Evolutionary conservation across 129 eudicot species (phyloP), one percentile per base, ranked within the genome.

Genomic region (Kitagawia praeruptora): DNA sequence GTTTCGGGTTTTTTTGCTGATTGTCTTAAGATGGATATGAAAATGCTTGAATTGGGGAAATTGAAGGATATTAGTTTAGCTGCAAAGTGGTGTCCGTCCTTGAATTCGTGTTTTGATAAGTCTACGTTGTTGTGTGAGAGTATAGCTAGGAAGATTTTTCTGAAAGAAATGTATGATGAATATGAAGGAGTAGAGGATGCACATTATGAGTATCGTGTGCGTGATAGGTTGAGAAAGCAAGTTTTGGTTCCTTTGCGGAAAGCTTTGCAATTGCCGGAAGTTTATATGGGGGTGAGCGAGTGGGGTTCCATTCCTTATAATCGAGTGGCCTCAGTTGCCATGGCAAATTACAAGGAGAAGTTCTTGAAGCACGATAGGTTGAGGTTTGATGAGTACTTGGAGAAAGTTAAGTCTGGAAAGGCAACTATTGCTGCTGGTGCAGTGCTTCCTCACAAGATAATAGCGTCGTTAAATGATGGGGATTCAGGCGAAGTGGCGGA

Each of bases 31-130:
- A 2, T 10, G 12, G 85, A 82, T 77, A 3, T 77, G 12, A 27
- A 69, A 47, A 47, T 21, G 25, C 42, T 82, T 18, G 49, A 67
- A 3, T 28, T 31, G 2, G 85, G 81, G 54, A 39, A 67, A 38
- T 4, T 39, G 34, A 21, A 70, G 3, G 71, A 27, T 27, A 76
- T 82, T 14, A 46, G 73, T 28, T 41, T 82, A 8, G 81, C 81
- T 0, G 81, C 85, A 1, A 82, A 82, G 40, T 82, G 85, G 81
- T 82, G 85, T 61, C 85, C 85, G 23, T 45, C 85, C 38, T 38
- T 70, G 45, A 23, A 70, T 41, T 70, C 75, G 8, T 70, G 45
- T 16, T 70, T 70, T 70, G 80, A 82, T 25, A 38, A n/a, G 13
- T 54, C 40, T 11, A 82, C 84, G 3, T 38, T 82, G 8, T 48